These are phyloP conservation scores for Babesia bovis DNA, from an alignment of 169 alveolate genomes.

Conservation along the genomic window DNA sequence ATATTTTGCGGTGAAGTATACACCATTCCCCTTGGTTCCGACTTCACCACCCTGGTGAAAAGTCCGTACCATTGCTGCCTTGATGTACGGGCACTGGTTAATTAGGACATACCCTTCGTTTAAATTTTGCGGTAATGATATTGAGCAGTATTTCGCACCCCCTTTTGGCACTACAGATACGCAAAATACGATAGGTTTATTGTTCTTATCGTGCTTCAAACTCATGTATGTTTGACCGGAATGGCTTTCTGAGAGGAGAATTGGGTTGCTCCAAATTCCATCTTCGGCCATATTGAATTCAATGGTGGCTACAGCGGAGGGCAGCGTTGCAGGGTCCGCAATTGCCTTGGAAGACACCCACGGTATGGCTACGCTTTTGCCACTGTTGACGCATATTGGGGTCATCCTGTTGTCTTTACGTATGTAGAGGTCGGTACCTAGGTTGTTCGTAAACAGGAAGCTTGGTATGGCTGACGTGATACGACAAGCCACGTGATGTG, in stretches of 20 bases:
- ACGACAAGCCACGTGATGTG: conserved; percentile 75
- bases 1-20: conserved; percentile 67
- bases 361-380: conserved; percentile 47
- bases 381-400: conserved; percentile 17
- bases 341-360: conserved; percentile 36
- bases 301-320: conserved; percentile 18
- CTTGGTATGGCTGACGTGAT: conserved; percentile 82
- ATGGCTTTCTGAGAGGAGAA: conserved; percentile 77
- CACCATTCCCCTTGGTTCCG: conserved; percentile 35
- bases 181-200: conserved; percentile 68
- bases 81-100: conserved; percentile 70
- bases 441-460: conserved; percentile 74
- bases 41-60: conserved; percentile 69
- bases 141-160: conserved; percentile 77
- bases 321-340: conserved; percentile 16
- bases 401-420: conserved; percentile 70
- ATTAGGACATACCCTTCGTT: conserved; percentile 75
- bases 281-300: conserved; percentile 49
- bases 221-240: conserved; percentile 81
- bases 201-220: conserved; percentile 66
- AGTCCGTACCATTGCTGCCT: conserved; percentile 74
- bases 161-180: conserved; percentile 79
- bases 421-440: conserved; percentile 57
- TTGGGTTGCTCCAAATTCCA: conserved; percentile 78
- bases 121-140: conserved; percentile 63